Evolutionary conservation across 1,139 yeast species (phyloP).

Genomic region (Kodamaea arcana): DNA sequence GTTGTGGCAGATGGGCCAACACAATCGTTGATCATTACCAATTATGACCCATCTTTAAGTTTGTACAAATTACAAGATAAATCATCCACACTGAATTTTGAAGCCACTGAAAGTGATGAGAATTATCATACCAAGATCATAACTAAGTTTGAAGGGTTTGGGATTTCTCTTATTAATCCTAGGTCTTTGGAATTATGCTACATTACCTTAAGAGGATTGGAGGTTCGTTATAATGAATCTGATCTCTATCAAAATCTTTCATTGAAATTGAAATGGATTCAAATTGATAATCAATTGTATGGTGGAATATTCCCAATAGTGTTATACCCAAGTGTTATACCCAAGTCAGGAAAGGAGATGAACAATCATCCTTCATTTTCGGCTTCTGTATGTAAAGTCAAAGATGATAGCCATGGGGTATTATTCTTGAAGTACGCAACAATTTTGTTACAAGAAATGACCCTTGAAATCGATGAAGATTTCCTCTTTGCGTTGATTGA

Average conservation of each 20-base stretch:
- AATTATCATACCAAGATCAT: constrained; percentile 59
- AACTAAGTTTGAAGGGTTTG: constrained; percentile 79
- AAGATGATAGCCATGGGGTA: constrained; percentile 89
- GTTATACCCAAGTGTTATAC: constrained; percentile 87
- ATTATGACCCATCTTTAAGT: constrained; percentile 75
- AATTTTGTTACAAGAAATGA: constrained; percentile 79
- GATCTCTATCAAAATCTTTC: constrained; percentile 79
- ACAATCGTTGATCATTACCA: constrained; percentile 78
- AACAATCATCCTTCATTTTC: constrained; percentile 88
- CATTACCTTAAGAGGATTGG: constrained; percentile 74
- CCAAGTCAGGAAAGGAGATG: constrained; percentile 80
- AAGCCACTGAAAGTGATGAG: constrained; percentile 63
- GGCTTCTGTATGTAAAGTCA: constrained; percentile 75
- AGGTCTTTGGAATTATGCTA: constrained; percentile 77
- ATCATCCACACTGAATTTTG: constrained; percentile 41
- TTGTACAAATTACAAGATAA: constrained; percentile 53
- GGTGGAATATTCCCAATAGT: constrained; percentile 89
- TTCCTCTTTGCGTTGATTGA: constrained; percentile 80
- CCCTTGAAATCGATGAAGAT: constrained; percentile 91
- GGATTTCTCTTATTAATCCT: constrained; percentile 76
- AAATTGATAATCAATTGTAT: constrained; percentile 85
- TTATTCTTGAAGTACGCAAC: constrained; percentile 89
- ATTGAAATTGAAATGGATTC: constrained; percentile 87
- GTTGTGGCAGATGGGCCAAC: constrained; percentile 97
- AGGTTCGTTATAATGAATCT: constrained; percentile 76